Evolutionary conservation across 2,329 filamentous ascomycete genomes (phyloP).

Genomic region (Fusarium cyanostomum): DNA sequence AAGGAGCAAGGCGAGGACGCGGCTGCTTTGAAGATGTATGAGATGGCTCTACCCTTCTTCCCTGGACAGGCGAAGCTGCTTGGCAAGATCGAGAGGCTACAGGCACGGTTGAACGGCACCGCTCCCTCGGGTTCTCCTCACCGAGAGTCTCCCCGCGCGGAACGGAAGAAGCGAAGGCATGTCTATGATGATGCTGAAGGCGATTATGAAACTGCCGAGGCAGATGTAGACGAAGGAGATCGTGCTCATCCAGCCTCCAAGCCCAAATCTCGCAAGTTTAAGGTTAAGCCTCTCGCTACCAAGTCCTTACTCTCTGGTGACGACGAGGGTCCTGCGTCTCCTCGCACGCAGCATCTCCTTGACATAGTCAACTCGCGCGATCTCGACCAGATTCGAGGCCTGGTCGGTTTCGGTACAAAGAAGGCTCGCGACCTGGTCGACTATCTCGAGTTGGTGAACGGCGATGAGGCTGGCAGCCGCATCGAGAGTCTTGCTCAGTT

Average conservation of each 20-base stretch:
- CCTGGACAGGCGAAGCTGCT: conserved; percentile 82
- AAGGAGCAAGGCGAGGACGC: conserved; percentile 83
- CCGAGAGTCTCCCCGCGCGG: conserved; percentile 36
- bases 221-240: conserved; percentile 53
- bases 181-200: conserved; percentile 50
- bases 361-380: conserved; percentile 79
- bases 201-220: conserved; percentile 53
- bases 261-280: conserved; percentile 46
- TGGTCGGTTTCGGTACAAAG: conserved; percentile 78
- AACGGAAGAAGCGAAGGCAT: conserved; percentile 45
- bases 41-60: conserved; percentile 84
- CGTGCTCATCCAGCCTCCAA: conserved; percentile 42
- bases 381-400: conserved; percentile 68
- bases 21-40: conserved; percentile 85
- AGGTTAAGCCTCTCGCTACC: conserved; percentile 41
- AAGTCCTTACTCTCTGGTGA: conserved; percentile 47
- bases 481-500: conserved; percentile 63
- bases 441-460: conserved; percentile 58
- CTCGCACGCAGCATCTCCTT: conserved; percentile 70
- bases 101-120: conserved; percentile 57
- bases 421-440: conserved; percentile 71
- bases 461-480: conserved; percentile 50
- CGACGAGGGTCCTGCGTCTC: conserved; percentile 56
- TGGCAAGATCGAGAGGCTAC: conserved; percentile 73
- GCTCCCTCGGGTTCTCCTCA: conserved; percentile 23